phyloP scores from a whole-genome alignment of 2,329 filamentous ascomycete genomes.

The Paecilomyces dactylethromorphus region DNA sequence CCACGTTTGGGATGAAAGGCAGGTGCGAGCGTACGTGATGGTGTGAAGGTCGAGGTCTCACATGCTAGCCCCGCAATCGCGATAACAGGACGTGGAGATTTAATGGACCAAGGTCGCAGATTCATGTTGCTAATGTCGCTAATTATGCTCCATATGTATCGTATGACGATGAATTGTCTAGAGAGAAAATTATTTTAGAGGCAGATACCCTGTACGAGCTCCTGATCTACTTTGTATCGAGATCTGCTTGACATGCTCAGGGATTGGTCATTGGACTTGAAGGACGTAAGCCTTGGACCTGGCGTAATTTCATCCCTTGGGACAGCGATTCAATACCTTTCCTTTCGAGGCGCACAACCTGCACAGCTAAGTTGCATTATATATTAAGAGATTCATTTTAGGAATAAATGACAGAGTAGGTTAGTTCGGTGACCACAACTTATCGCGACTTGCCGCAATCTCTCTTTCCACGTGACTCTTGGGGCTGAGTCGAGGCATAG shows the following conservation, averaged over 20 bases:
- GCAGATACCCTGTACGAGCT: not conserved
- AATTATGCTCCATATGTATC: not conserved
- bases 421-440: not conserved
- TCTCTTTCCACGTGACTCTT: not conserved
- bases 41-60: slow-evolving; percentile 50
- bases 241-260: not conserved
- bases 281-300: too few species aligned
- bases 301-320: not conserved
- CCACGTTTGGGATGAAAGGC: slow-evolving; percentile 47
- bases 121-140: not conserved
- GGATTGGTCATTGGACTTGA: too few species aligned
- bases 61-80: slow-evolving; percentile 48
- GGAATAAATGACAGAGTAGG: not conserved
- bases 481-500: not conserved
- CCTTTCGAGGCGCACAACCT: too few species aligned
- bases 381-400: not conserved
- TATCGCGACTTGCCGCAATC: not conserved
- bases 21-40: slow-evolving; percentile 41
- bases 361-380: not conserved
- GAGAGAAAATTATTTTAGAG: not conserved
- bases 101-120: slow-evolving; percentile 9
- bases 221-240: too few species aligned
- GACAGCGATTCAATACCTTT: not conserved
- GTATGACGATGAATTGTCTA: not conserved
- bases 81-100: slow-evolving; percentile 39